Conservation (phyloP, 768 basidiomycete species). For the Hortiboletus campestris region DNA sequence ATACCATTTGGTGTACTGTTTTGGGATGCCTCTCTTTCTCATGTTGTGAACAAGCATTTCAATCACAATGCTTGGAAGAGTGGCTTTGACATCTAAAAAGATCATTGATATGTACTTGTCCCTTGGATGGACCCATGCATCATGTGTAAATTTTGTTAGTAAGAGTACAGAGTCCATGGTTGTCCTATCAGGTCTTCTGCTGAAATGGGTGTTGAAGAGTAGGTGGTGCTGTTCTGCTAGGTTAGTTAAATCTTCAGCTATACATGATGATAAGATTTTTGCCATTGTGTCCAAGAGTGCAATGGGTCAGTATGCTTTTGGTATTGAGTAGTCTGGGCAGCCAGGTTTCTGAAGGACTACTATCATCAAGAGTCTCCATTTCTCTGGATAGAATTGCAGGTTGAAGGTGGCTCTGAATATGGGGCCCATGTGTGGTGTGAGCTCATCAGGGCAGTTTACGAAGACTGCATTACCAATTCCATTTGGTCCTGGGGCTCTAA, state of each 20-base stretch:
- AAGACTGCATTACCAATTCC: background rate
- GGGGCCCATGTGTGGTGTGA: background rate
- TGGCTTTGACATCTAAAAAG: background rate
- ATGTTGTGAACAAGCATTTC: background rate
- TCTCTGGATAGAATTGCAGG: background rate
- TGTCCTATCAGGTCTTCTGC: background rate
- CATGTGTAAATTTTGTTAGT: background rate
- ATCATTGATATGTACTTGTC: background rate
- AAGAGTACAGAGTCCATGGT: background rate
- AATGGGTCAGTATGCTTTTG: background rate
- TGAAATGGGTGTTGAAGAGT: background rate
- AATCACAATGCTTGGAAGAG: background rate
- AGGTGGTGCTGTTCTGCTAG: background rate
- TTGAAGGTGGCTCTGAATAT: background rate
- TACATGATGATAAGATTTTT: background rate
- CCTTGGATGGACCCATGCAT: background rate
- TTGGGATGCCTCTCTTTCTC: background rate
- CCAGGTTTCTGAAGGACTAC: no score
- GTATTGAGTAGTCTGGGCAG: background rate
- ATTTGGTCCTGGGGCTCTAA: background rate
- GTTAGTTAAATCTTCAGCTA: background rate
- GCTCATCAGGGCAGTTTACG: background rate
- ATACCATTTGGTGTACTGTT: conserved; percentile 4
- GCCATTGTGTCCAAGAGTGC: background rate
- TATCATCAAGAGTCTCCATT: background rate